These are phyloP conservation scores for Malassezia cuniculi DNA, from an alignment of 1,284 basidiomycete species.

Conservation along the genomic window DNA sequence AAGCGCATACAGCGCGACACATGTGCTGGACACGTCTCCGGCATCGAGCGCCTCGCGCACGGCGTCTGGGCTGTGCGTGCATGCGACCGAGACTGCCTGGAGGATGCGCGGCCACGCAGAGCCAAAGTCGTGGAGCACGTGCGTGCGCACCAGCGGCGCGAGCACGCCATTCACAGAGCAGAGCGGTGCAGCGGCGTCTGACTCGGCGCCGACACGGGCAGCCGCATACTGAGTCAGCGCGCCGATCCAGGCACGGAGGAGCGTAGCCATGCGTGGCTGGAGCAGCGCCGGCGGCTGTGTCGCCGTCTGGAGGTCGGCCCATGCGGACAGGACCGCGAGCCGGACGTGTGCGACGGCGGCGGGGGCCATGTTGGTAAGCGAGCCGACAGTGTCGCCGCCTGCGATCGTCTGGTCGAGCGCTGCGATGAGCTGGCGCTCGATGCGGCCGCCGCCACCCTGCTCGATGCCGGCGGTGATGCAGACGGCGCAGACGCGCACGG, in stretches of 20 bases:
- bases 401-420: slow-evolving; percentile 81
- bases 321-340: slow-evolving; percentile 82
- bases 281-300: slow-evolving; percentile 59
- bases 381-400: slow-evolving; percentile 74
- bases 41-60: slow-evolving; percentile 6
- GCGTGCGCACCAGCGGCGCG: slow-evolving; percentile 74
- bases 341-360: slow-evolving; percentile 90
- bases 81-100: slow-evolving; percentile 68
- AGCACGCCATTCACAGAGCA: slow-evolving; percentile 49
- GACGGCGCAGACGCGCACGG: slow-evolving; percentile 82
- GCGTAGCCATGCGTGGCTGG: slow-evolving; percentile 61
- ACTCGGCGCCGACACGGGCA: slow-evolving; percentile 50
- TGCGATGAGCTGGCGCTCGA: slow-evolving; percentile 64
- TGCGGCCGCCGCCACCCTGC: slow-evolving; percentile 71
- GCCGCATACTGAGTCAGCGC: slow-evolving; percentile 81
- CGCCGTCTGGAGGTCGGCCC: slow-evolving; percentile 82
- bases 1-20: slow-evolving; percentile 75
- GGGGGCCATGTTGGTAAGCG: slow-evolving; percentile 71
- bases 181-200: slow-evolving; percentile 49
- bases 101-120: slow-evolving; percentile 71
- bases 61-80: slow-evolving; percentile 40
- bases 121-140: slow-evolving; percentile 58
- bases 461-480: slow-evolving; percentile 94
- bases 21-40: slow-evolving; percentile 55
- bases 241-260: slow-evolving; percentile 77